phyloP scores from a whole-genome alignment of 768 basidiomycete genomes.

The Suillus discolor region DNA sequence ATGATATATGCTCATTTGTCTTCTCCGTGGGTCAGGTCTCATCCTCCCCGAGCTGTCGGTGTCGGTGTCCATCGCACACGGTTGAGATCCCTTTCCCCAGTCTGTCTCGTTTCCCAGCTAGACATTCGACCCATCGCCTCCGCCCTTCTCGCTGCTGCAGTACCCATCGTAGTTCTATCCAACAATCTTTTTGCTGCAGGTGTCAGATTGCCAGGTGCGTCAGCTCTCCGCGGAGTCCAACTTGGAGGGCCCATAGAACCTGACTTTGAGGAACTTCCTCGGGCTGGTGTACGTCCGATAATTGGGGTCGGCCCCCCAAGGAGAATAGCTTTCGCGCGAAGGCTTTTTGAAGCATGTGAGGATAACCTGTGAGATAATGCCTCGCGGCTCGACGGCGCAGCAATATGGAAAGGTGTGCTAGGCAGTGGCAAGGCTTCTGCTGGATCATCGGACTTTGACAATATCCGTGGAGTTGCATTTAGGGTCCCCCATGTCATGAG shows the following conservation, averaged over 20 bases:
- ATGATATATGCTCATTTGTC: constrained; percentile 10
- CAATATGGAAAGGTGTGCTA: constrained; percentile 76
- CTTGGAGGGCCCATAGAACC: constrained; percentile 79
- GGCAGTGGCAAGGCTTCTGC: constrained; percentile 44
- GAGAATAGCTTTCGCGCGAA: constrained; percentile 76
- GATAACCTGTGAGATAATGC: constrained; percentile 80
- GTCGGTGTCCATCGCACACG: constrained; percentile 82
- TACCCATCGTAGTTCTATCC: constrained; percentile 69
- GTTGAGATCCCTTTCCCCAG: constrained; percentile 63
- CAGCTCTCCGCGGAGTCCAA: constrained; percentile 76
- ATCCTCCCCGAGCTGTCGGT: constrained; percentile 44
- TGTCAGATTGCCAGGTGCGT: constrained; percentile 75
- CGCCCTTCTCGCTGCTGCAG: constrained; percentile 60
- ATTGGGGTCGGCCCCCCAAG: constrained; percentile 42
- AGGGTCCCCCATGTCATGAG: constrained; percentile 98
- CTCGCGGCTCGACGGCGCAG: constrained; percentile 79
- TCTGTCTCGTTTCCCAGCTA: constrained; percentile 52
- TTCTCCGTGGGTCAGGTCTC: constrained; percentile 25
- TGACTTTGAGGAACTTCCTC: constrained; percentile 36
- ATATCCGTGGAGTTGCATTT: constrained; percentile 86
- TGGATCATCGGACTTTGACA: constrained; percentile 64
- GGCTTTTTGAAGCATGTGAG: constrained; percentile 75
- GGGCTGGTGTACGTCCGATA: constrained; percentile 33
- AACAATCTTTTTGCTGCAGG: constrained; percentile 83
- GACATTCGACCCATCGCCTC: constrained; percentile 66